Conservation (phyloP, 2,329 filamentous ascomycete species). For the Colletotrichum nymphaeae region DNA sequence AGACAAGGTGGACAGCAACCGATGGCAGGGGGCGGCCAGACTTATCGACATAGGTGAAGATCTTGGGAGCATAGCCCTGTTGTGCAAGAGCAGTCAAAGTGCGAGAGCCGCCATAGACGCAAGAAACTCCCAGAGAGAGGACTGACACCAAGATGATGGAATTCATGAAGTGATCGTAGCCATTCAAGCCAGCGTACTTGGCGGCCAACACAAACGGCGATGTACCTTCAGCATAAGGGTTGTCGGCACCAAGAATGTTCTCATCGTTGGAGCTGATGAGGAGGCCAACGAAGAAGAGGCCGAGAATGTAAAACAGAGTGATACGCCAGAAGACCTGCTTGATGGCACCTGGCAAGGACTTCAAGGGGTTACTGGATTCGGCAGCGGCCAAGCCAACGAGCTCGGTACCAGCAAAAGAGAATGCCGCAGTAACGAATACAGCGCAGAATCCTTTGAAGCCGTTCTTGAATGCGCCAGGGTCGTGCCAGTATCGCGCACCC, state of each 20-base stretch:
- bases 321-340: slow-evolving; percentile 80
- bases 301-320: slow-evolving; percentile 65
- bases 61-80: slow-evolving; percentile 67
- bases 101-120: slow-evolving; percentile 69
- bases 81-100: slow-evolving; percentile 69
- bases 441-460: slow-evolving; percentile 81
- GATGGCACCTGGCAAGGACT: slow-evolving; percentile 82
- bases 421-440: slow-evolving; percentile 79
- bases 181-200: slow-evolving; percentile 59
- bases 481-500: slow-evolving; percentile 62
- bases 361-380: slow-evolving; percentile 76
- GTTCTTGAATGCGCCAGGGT: slow-evolving; percentile 71
- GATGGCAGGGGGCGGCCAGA: slow-evolving; percentile 66
- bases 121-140: slow-evolving; percentile 68
- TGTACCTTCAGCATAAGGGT: slow-evolving; percentile 37
- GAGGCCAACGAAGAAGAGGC: slow-evolving; percentile 63
- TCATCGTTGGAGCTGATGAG: slow-evolving; percentile 58
- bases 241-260: slow-evolving; percentile 46
- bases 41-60: slow-evolving; percentile 69
- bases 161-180: slow-evolving; percentile 69
- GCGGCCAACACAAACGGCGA: slow-evolving; percentile 71
- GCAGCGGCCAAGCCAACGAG: slow-evolving; percentile 80
- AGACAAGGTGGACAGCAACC: slow-evolving; percentile 57
- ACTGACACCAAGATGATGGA: slow-evolving; percentile 69
- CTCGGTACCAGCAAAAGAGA: slow-evolving; percentile 79